Evolutionary conservation across 1,284 basidiomycete genomes (phyloP), one percentile per base, ranked within the genome.

Genomic region (Sphagnurus paluster): DNA sequence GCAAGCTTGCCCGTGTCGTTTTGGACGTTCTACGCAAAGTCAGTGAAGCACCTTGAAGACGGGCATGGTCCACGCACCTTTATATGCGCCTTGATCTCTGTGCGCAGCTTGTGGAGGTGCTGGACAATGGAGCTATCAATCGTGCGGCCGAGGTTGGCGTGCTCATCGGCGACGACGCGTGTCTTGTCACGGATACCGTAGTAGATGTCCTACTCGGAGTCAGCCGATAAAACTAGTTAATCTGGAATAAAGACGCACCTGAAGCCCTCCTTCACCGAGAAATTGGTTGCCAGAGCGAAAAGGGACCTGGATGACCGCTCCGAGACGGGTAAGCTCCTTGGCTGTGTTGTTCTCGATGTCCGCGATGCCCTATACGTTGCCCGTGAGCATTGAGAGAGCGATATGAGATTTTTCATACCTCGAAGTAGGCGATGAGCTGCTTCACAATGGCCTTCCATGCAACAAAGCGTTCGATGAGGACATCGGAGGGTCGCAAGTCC

Each of bases 101-200:
- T 76, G 36, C 90, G 77, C 21, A 99, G 79, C 72, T 98, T 98
- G 69, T 97, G 90, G 26, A 99, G 79, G 67, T 98, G 97, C 70
- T 98, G 94, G 2, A 99, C 96, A 58, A 99, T 98, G 11, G 93
- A 97, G 35, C 90, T 91, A 60, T 99, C 95, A 61, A 99, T 90
- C 3, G 96, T 98, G 52, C 94, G 87, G 3, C 95, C 95, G 5
- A 99, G 81, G 63, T 96, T 97, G 19, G 95, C 93, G 65, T 98
- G 95, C 53, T 97, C 91, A 71, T 99, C 96, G 7, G 96, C 94
- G 56, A 98, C 93, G 48, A 81, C 73, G 50, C 95, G 88, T 2
- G 94, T 95, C 74, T 95, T 96, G 77, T 98, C 94, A 24, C 92
- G 83, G 56, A 99, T 88, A 52, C 79, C 83, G 70, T 95, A 98